Base-by-base conservation (phyloP, 73 alveolate species). In the Paraurostyla sp. region DNA sequence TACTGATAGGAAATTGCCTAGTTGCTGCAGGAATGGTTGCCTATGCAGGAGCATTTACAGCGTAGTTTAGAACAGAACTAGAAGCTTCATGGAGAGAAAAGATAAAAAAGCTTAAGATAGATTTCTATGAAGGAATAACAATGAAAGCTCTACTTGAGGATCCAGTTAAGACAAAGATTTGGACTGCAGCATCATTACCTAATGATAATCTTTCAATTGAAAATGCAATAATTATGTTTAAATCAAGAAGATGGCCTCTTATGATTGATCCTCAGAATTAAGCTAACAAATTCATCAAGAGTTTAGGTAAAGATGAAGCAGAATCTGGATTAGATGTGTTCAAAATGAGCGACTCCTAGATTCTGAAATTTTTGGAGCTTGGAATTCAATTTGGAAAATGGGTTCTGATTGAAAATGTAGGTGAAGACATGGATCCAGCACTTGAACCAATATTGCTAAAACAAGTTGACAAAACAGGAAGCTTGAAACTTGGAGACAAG, bases 211-310 rank as follows among this genome's bases (percentile, higher is more conserved):
- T 98, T 40, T 94, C 99, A 42, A 97, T 98, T 29, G 99, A 98
- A 92, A 98, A 98, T 92, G 99, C 98, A 62, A 98, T 97, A 75
- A 98, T 98, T 29, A 95, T 98, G 78, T 97, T 93, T 76, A 96
- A 96, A 69, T 81, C 99, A 35, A 96, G 99, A 94, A 92, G 99
- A 81, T 99, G 99, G 99, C 99, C 99, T 15, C 97, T 99, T 84
- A 98, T 99, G 99, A 98, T 99, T 83, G 99, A 99, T 85, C 99
- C 99, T 29, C 99, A 99, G 76, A 93, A 95, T 22, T 96, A 98
- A 92, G 99, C 99, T 35, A 98, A 98, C 96, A 98, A 96, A 84
- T 99, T 94, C 90, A 97, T 99, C 89, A 99, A 99, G 96, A 95
- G 96, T 56, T 94, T 98, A 78, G 99, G 99, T 50, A 98, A 97